Evolutionary conservation across 306 rosid genomes (phyloP), one percentile per base, ranked within the genome.

Genomic region (Fragaria iinumae): DNA sequence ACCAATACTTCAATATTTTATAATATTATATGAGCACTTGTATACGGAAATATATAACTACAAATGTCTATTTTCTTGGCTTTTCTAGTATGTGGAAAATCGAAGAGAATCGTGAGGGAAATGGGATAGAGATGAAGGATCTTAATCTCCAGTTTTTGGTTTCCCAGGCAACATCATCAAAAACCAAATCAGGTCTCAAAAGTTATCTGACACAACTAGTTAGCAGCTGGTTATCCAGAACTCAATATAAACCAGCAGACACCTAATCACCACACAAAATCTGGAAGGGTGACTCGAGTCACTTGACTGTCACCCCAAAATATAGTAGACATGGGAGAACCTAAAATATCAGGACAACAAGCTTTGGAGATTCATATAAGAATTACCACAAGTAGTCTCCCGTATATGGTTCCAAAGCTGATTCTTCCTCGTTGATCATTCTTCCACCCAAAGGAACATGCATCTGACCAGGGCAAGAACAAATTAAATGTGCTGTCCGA

Each of bases 371-470:
- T 32, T 18, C 5, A 43, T 8, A 27, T 29, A 27, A 50, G 65
- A 77, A 77, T 56, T 77, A 77, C 80, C 80, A 5, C 13, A 52
- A 29, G 73, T 29, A 59, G 56, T 53, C 21, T 77, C 34, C 43
- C 43, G 2, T 44, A 50, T 8, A 48, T 38, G 56, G 52, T 50
- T 39, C 23, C 21, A 69, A 47, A 25, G 53, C n/a, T 45, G 55
- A 27, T 13, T 17, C 45, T 20, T 23, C 25, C 14, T 48, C 29
- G 16, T 63, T 29, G 13, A 67, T 67, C 80, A 67, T 39, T 39
- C 74, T 53, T 76, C 45, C 74, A 66, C 38, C 12, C 27, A 52
- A 34, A 76, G 3, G 43, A 63, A 75, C 47, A 8, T 38, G 34
- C 9, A 74, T 14, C 45, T 36, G 5, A 44, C n/a, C 20, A 21